phyloP scores from a whole-genome alignment of 352 stramenopile species.

The Pythium apleroticum region DNA sequence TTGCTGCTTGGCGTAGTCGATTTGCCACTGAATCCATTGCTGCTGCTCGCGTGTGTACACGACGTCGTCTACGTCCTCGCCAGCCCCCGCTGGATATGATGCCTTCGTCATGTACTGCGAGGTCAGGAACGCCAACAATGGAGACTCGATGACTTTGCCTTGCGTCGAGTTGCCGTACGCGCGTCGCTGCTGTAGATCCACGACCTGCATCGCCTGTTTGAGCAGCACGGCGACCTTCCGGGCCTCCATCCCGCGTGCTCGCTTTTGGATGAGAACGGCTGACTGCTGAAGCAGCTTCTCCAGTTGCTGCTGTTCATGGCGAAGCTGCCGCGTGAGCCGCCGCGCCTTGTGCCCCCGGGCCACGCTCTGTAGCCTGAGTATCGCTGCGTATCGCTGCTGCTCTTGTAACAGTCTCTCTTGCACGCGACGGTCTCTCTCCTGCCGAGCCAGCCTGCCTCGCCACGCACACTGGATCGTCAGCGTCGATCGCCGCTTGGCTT shows the following conservation, averaged over 20 bases:
- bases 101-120: slow-evolving; percentile 31
- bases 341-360: slow-evolving; percentile 29
- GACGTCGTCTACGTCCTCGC: background rate
- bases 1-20: slow-evolving; percentile 33
- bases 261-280: slow-evolving; percentile 58
- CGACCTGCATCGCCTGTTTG: slow-evolving; percentile 35
- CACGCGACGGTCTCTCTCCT: slow-evolving; percentile 21
- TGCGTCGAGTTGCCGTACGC: slow-evolving; percentile 35
- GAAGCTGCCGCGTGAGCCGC: slow-evolving; percentile 27
- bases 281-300: slow-evolving; percentile 35
- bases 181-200: slow-evolving; percentile 50
- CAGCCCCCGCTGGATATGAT: background rate
- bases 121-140: slow-evolving; percentile 52
- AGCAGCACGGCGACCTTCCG: slow-evolving; percentile 38
- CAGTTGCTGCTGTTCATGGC: slow-evolving; percentile 29
- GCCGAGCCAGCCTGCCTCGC: slow-evolving; percentile 36
- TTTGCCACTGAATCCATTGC: slow-evolving; percentile 39
- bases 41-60: slow-evolving; percentile 43
- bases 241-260: slow-evolving; percentile 45
- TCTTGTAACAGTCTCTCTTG: slow-evolving; percentile 15
- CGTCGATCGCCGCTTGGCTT: slow-evolving; percentile 23
- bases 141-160: slow-evolving; percentile 29
- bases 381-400: slow-evolving; percentile 15
- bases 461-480: slow-evolving; percentile 48
- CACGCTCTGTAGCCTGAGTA: slow-evolving; percentile 42